Base-by-base conservation (phyloP, 1,284 basidiomycete species). In the Trichosporon faecale region DNA sequence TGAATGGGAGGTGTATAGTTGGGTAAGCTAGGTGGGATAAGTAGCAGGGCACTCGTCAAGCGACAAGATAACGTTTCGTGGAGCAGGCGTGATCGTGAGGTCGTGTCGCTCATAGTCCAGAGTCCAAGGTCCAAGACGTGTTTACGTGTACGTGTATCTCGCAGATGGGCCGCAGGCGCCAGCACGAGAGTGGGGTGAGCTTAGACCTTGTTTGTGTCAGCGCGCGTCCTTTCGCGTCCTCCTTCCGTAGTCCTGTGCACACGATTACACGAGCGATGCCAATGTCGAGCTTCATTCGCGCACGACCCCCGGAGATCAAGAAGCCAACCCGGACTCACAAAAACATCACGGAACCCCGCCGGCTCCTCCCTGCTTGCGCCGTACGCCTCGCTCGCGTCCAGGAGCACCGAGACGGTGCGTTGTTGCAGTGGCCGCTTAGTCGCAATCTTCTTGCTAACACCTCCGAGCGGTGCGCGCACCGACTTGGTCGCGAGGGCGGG, bases 341-440 rank as follows among this genome's bases (percentile, higher is more conserved):
- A n/a, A 61, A 61, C 57, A 33, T 65, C 61, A 33, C 70, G 68
- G 68, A 82, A 82, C 5, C 80, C 82, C 12, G 61, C 71, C 4
- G 82, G 82, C 66, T 79, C 78, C 55, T 63, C 57, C 0, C 76
- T 76, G n/a, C 25, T 75, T 23, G 80, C 82, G 11, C 80, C 82
- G 72, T 83, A 82, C 44, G 80, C 80, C 63, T 78, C 77, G 66
- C 76, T 79, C 7, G 82, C 80, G 76, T 82, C 81, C 23, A 68
- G 73, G 25, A 82, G 70, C 29, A 40, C 23, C 33, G 29, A 1
- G n/a, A 66, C 25, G 55, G 46, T 27, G 33, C 52, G 14, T 12
- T 37, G 63, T 37, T 9, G 60, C 29, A 57, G 37, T 18, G 66
- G 25, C 40, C 31, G 31, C 37, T 68, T 67, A 35, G 33, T 3